A percentile compares a stretch with the other conserved stretches of the same genome.
phyloP scores from a whole-genome alignment of 1,284 basidiomycete genomes.

The Stygiomarasmius scandens region DNA sequence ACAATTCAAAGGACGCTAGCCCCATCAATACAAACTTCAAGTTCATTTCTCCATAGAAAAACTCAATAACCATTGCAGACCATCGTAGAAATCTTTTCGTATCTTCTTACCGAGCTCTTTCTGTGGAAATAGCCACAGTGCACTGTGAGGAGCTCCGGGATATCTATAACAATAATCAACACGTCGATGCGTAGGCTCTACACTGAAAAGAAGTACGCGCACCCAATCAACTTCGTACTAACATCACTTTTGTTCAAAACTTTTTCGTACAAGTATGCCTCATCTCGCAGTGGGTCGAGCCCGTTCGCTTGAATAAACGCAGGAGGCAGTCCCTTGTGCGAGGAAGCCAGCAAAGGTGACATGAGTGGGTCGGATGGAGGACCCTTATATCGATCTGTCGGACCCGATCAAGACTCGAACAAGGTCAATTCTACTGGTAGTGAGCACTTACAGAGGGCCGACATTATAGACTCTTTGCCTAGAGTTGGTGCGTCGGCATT shows the following conservation, averaged over 20 bases:
- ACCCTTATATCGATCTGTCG: not conserved
- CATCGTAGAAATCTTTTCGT: too few species aligned
- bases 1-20: too few species aligned
- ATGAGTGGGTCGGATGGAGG: constrained; percentile 7
- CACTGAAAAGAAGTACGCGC: not conserved
- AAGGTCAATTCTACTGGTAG: not conserved
- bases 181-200: not conserved
- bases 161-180: not conserved
- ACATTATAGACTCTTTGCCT: not conserved
- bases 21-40: too few species aligned
- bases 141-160: constrained; percentile 14
- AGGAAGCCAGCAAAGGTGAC: constrained; percentile 11
- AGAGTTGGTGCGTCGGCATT: constrained; percentile 13
- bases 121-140: too few species aligned
- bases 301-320: constrained; percentile 15
- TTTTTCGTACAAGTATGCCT: constrained; percentile 15
- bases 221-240: constrained; percentile 15
- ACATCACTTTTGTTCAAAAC: constrained; percentile 8
- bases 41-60: too few species aligned
- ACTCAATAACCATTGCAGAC: too few species aligned
- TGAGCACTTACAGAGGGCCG: not conserved
- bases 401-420: not conserved
- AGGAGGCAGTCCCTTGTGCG: constrained; percentile 11
- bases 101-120: too few species aligned
- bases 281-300: constrained; percentile 16